These are phyloP conservation scores for Aspergillus amoenus DNA, from an alignment of 2,329 filamentous ascomycete genomes.

Conservation along the genomic window DNA sequence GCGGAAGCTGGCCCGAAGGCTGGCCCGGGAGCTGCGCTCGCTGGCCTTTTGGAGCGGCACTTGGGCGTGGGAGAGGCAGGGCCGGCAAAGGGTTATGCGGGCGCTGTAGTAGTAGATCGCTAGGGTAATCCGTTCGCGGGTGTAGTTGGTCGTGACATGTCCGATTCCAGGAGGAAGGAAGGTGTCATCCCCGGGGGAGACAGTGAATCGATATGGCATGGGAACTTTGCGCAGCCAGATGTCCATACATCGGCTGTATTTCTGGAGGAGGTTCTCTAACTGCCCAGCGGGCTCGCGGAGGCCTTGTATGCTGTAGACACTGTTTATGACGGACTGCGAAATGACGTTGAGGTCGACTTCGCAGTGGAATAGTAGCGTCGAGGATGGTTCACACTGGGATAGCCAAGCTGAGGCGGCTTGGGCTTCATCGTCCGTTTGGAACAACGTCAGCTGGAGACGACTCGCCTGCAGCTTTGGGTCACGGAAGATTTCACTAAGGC, in stretches of 20 bases:
- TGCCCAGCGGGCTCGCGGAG: constrained; percentile 30
- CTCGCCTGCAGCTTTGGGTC: constrained; percentile 18
- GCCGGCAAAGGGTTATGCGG: constrained; percentile 41
- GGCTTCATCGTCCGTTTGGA: constrained; percentile 22
- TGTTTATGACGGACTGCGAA: constrained; percentile 38
- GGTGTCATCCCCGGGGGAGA: constrained; percentile 21
- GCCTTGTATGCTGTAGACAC: constrained; percentile 40
- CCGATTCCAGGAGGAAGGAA: constrained; percentile 16
- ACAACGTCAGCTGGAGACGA: constrained; percentile 29
- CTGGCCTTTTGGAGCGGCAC: background rate
- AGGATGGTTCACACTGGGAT: constrained; percentile 24
- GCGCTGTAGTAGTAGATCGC: constrained; percentile 44
- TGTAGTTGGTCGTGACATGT: background rate
- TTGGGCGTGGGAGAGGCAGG: constrained; percentile 37
- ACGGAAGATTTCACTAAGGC: constrained; percentile 27
- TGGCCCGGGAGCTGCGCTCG: background rate
- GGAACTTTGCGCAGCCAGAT: constrained; percentile 37
- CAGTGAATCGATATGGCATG: constrained; percentile 33
- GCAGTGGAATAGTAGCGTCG: constrained; percentile 39
- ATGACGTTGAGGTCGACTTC: constrained; percentile 38
- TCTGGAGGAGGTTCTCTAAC: constrained; percentile 34
- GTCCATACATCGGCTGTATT: constrained; percentile 32
- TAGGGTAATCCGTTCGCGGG: constrained; percentile 36
- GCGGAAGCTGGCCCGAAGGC: constrained; percentile 17
- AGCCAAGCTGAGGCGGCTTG: constrained; percentile 21